Evolutionary conservation across 352 stramenopile species (phyloP), one percentile per base, ranked within the genome.

Genomic region (Saprolegnia parasitica): DNA sequence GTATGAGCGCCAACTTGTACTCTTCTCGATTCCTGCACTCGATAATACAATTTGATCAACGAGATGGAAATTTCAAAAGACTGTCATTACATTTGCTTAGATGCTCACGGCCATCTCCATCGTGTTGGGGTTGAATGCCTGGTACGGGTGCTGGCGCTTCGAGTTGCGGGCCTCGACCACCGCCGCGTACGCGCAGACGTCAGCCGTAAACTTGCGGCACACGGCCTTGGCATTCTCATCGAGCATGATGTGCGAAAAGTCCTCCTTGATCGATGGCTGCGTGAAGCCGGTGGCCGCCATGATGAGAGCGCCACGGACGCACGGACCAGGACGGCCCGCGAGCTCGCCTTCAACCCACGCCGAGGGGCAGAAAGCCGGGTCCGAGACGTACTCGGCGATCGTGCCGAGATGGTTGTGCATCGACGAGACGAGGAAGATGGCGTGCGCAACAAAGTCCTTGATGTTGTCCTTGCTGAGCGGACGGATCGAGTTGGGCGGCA

Each of bases 341-440:
- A 42, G 23, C 45, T 65, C 57, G n/a, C 57, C 57, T 52, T 65
- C 57, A n/a, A 65, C 57, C 57, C 57, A 65, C 18, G 57, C 23
- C 45, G 57, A 65, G 18, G 23, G 23, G 57, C 57, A 65, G 45
- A 65, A 65, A 16, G 57, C 57, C 24, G 57, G 57, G 57, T 65
- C 57, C 10, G 23, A 35, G 15, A 65, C 57, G 45, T 65, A 65
- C 45, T 65, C 57, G 45, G 57, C 57, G 11, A 65, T 21, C 39
- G 57, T 65, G 24, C 57, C 57, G 20, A 65, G 37, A 26, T 65
- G 57, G 29, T 65, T 65, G 57, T 65, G 57, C 57, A 65, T 65
- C 9, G 23, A 40, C 4, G 20, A 52, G 5, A 65, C 57, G 10
- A 40, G 37, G 23, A 65, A 21, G 45, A 65, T 65, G 39, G 23